Evolutionary conservation across 805 yeast species (phyloP).

Genomic region (Barnettozyma botsteinii): DNA sequence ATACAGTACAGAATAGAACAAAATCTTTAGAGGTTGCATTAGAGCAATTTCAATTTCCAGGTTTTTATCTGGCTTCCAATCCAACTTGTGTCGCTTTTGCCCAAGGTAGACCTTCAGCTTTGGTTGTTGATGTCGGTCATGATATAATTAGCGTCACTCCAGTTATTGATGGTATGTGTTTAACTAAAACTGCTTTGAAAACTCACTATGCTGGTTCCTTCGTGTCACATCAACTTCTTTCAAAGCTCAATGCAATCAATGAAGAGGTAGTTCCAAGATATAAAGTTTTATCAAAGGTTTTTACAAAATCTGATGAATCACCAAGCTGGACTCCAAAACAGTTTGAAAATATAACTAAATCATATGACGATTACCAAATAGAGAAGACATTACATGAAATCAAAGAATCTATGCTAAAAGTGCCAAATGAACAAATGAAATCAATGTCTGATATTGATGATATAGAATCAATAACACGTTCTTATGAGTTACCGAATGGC

Average conservation of each 20-base stretch:
- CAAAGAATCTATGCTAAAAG: constrained; percentile 64
- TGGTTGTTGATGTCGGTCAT: constrained; percentile 83
- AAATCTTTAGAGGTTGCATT: constrained; percentile 66
- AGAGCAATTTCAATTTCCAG: constrained; percentile 69
- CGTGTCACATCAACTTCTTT: constrained; percentile 47
- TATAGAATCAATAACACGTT: constrained; percentile 31
- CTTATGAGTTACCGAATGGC: constrained; percentile 76
- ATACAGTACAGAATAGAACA: constrained; percentile 56
- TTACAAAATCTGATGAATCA: constrained; percentile 27
- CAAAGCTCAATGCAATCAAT: constrained; percentile 31
- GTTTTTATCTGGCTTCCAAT: constrained; percentile 70
- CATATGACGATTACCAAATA: constrained; percentile 52
- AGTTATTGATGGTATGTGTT: constrained; percentile 74
- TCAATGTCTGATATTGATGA: constrained; percentile 14
- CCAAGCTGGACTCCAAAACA: constrained; percentile 27
- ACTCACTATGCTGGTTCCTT: constrained; percentile 73
- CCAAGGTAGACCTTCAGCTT: constrained; percentile 80
- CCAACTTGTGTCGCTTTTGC: constrained; percentile 90
- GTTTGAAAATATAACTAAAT: constrained; percentile 24
- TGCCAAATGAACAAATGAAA: constrained; percentile 41
- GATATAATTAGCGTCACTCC: constrained; percentile 74
- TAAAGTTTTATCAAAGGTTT: constrained; percentile 42
- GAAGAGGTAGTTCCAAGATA: constrained; percentile 41
- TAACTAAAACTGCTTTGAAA: constrained; percentile 61
- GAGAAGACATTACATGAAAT: constrained; percentile 59